Evolutionary conservation across 306 rosid genomes (phyloP).

Genomic region (Aeschynomene evenia): DNA sequence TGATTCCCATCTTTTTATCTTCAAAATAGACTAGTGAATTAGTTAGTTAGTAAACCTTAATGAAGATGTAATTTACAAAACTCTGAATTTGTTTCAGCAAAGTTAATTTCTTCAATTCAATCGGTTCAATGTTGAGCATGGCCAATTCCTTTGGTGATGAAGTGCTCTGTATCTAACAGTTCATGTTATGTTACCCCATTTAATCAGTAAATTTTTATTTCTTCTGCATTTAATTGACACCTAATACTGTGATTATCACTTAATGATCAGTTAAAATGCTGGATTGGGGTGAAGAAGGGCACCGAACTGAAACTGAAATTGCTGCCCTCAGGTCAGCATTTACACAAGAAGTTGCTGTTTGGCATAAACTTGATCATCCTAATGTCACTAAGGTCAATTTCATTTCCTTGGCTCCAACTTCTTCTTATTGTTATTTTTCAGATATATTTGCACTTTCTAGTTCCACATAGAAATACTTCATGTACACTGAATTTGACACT

Average conservation of each 20-base stretch:
- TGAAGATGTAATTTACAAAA: not conserved
- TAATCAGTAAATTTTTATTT: no score
- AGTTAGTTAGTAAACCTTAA: not conserved
- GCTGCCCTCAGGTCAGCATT: slow-evolving; percentile 82
- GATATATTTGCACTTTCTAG: no score
- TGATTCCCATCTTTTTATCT: not conserved
- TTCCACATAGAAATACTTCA: no score
- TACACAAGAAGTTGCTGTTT: slow-evolving; percentile 87
- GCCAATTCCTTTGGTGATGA: slow-evolving; percentile 41
- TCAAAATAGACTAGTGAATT: not conserved
- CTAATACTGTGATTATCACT: slow-evolving; percentile 25
- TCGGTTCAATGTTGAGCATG: no score
- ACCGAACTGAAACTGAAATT: slow-evolving; percentile 81
- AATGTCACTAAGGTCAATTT: slow-evolving; percentile 76
- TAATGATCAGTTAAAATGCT: slow-evolving; percentile 66
- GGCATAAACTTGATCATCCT: slow-evolving; percentile 95
- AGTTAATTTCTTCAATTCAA: not conserved
- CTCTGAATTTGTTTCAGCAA: not conserved
- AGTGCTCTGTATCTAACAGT: slow-evolving; percentile 34
- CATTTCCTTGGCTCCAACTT: slow-evolving; percentile 4
- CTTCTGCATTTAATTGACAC: slow-evolving; percentile 6
- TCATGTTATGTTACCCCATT: slow-evolving; percentile 51
- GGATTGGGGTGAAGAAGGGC: slow-evolving; percentile 98
- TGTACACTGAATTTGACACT: no score
- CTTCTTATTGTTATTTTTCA: not conserved